These are phyloP conservation scores for Coprinopsis marcescibilis DNA, from an alignment of 768 basidiomycete species.

Conservation along the genomic window DNA sequence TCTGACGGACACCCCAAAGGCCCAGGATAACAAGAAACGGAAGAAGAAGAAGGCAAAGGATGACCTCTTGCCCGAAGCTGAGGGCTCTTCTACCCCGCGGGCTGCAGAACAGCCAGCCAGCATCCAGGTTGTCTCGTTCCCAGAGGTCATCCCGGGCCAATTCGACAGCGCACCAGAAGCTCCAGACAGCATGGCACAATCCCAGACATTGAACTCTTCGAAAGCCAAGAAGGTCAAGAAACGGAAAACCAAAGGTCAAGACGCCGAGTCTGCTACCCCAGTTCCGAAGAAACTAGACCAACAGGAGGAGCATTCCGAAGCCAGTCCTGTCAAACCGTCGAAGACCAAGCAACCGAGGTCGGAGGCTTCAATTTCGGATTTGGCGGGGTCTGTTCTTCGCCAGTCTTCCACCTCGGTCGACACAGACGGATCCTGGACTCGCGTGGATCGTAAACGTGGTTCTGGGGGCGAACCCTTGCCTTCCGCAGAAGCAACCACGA, in stretches of 20 bases:
- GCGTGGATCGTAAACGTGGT: slow-evolving; percentile 42
- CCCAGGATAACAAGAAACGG: slow-evolving; percentile 14
- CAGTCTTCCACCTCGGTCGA: slow-evolving; percentile 36
- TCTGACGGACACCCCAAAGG: slow-evolving; percentile 2
- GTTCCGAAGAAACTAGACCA: slow-evolving; percentile 10
- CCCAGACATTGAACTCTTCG: slow-evolving; percentile 20
- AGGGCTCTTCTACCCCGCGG: slow-evolving; percentile 7
- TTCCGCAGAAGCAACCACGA: slow-evolving; percentile 17
- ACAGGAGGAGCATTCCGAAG: background rate
- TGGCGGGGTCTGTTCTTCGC: slow-evolving; percentile 16
- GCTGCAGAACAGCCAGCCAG: slow-evolving; percentile 16
- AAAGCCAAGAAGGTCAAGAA: slow-evolving; percentile 42
- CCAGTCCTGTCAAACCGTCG: slow-evolving; percentile 5
- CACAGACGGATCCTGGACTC: slow-evolving; percentile 67
- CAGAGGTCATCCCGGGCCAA: slow-evolving; percentile 39
- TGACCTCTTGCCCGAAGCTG: slow-evolving; percentile 13
- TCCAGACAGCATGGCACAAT: slow-evolving; percentile 4
- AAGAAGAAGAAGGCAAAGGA: slow-evolving; percentile 20
- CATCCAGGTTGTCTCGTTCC: slow-evolving; percentile 24
- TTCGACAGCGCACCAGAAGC: slow-evolving; percentile 26
- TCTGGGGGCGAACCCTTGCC: slow-evolving; percentile 11
- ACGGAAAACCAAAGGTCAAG: slow-evolving; percentile 23
- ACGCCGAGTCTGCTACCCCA: slow-evolving; percentile 6
- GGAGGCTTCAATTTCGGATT: slow-evolving; percentile 15
- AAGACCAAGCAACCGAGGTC: slow-evolving; percentile 4